Percentiles rank a stretch among this genome's conserved stretches.
Conservation (phyloP, 2,329 filamentous ascomycete species). For the Pseudogymnoascus sp. region DNA sequence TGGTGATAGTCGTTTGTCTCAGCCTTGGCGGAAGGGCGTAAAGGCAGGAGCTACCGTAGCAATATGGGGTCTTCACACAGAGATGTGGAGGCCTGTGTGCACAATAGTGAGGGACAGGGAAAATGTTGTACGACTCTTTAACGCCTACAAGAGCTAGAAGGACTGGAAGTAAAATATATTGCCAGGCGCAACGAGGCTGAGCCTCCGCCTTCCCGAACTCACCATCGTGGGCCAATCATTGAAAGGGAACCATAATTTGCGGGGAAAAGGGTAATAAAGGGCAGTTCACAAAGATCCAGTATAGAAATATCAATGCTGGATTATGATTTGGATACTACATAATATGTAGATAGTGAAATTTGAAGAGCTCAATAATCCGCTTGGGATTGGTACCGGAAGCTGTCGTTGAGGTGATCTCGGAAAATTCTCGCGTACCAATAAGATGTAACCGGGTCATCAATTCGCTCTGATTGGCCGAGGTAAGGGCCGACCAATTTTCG, state of each 20-base stretch:
- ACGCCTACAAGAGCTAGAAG: background rate
- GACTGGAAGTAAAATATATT: conserved; percentile 6
- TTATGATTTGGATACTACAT: background rate
- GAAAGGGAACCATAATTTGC: background rate
- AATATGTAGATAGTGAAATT: background rate
- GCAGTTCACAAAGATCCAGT: background rate
- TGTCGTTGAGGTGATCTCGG: conserved; percentile 2
- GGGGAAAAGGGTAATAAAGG: background rate
- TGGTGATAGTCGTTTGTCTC: background rate
- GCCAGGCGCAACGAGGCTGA: conserved; percentile 8
- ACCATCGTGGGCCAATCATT: background rate
- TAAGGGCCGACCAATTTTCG: conserved; percentile 6
- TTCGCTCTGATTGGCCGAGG: conserved; percentile 7
- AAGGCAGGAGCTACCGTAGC: background rate
- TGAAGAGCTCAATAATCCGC: background rate
- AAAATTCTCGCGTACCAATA: conserved; percentile 5
- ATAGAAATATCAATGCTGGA: background rate
- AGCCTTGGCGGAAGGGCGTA: background rate
- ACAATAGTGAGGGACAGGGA: background rate
- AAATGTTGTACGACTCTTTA: background rate
- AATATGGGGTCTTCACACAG: background rate
- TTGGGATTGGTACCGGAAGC: background rate
- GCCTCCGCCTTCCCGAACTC: background rate
- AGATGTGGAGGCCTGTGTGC: background rate
- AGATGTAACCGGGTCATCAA: conserved; percentile 8